Conservation (phyloP, 2,329 filamentous ascomycete species). For the Diaporthe longicolla region DNA sequence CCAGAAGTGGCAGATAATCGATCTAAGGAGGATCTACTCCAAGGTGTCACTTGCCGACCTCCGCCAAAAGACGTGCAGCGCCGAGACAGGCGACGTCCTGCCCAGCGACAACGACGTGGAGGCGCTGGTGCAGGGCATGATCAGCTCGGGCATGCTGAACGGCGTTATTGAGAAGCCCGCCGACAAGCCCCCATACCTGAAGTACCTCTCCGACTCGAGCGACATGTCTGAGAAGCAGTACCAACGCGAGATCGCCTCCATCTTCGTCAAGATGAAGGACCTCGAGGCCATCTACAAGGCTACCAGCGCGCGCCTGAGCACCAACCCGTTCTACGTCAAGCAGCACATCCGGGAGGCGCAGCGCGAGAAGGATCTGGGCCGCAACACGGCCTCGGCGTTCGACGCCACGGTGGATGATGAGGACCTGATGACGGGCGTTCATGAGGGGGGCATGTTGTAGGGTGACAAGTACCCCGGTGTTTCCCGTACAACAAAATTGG, state of each 20-base stretch:
- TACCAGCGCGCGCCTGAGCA: conserved; percentile 68
- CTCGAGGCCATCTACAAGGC: conserved; percentile 64
- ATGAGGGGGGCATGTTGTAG: conserved; percentile 41
- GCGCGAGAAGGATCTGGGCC: conserved; percentile 59
- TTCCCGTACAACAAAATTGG: too few species aligned
- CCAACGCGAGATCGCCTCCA: conserved; percentile 59
- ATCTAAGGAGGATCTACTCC: conserved; percentile 79
- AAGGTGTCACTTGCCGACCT: conserved; percentile 70
- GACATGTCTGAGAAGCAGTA: conserved; percentile 66
- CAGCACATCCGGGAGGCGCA: conserved; percentile 62
- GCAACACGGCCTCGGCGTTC: conserved; percentile 56
- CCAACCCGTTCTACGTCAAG: conserved; percentile 70
- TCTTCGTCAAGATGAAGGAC: conserved; percentile 58
- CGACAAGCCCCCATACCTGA: conserved; percentile 61
- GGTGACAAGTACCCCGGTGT: too few species aligned
- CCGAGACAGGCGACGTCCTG: conserved; percentile 64
- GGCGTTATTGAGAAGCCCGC: conserved; percentile 65
- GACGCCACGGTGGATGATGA: conserved; percentile 70
- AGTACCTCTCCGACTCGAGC: conserved; percentile 61
- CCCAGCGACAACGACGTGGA: conserved; percentile 60
- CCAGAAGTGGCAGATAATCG: conserved; percentile 81
- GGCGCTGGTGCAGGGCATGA: conserved; percentile 68
- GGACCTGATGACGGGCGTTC: conserved; percentile 69
- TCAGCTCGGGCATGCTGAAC: conserved; percentile 65
- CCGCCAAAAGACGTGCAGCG: conserved; percentile 65